A percentile compares a stretch with the other conserved stretches of the same genome.
Conservation (phyloP, 139 green algal genomes). For the Chlamydomonas sp. region DNA sequence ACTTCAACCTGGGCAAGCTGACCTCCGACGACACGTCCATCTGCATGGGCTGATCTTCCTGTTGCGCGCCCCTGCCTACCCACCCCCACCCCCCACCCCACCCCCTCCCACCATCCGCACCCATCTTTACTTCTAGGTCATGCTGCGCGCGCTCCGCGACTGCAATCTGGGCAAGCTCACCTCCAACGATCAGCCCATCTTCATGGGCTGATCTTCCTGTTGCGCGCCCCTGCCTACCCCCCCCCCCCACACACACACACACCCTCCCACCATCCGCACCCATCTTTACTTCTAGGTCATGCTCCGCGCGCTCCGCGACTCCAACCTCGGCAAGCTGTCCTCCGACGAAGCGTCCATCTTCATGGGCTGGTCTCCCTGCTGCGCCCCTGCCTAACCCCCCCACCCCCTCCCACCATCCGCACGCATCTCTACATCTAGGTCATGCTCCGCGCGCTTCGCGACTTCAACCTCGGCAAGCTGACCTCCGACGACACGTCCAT, state of each 20-base stretch:
- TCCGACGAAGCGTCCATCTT: conserved; percentile 84
- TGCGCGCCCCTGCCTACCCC: too few relatives aligned
- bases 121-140: too few relatives aligned
- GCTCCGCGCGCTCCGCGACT: conserved; percentile 83
- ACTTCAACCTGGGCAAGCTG: conserved; percentile 95
- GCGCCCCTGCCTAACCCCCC: not conserved
- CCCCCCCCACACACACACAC: not conserved
- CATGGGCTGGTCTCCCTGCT: too few relatives aligned
- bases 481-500: conserved; percentile 80
- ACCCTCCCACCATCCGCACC: not conserved
- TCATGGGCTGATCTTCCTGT: too few relatives aligned
- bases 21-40: conserved; percentile 80
- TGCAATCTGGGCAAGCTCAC: conserved; percentile 93
- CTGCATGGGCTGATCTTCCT: too few relatives aligned
- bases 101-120: too few relatives aligned
- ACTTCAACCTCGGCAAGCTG: conserved; percentile 95
- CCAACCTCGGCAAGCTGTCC: conserved; percentile 92
- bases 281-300: too few relatives aligned
- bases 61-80: too few relatives aligned
- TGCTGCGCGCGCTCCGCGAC: conserved; percentile 84
- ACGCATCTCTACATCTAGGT: too few relatives aligned
- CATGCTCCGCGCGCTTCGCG: conserved; percentile 79
- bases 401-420: not conserved
- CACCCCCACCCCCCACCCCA: too few relatives aligned
- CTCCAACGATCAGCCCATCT: conserved; percentile 78